phyloP scores from a whole-genome alignment of 192 early-diverging fungal genomes.

The Coemansia sp. region DNA sequence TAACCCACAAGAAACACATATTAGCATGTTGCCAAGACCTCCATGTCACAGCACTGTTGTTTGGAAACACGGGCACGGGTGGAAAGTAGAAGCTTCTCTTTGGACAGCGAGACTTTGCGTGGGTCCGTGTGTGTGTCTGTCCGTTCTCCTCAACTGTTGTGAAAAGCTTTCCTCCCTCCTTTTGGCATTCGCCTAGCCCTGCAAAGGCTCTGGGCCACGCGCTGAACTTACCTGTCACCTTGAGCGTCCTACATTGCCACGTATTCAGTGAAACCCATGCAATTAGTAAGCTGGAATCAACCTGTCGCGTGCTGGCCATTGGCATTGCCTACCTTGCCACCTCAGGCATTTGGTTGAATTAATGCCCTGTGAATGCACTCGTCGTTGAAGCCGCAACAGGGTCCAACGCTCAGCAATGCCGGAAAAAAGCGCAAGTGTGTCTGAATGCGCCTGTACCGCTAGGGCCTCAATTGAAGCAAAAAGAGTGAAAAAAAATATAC shows the following conservation, averaged over 20 bases:
- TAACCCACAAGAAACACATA: not conserved
- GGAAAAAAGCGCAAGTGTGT: not conserved
- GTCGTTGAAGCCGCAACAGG: not conserved
- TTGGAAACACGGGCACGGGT: not conserved
- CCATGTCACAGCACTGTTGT: not conserved
- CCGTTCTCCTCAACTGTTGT: slow-evolving; percentile 1
- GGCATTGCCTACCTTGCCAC: slow-evolving; percentile 23
- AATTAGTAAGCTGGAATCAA: not conserved
- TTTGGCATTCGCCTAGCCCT: not conserved
- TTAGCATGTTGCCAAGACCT: not conserved
- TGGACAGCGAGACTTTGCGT: not conserved
- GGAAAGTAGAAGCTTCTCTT: not conserved
- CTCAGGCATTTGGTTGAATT: slow-evolving; percentile 31
- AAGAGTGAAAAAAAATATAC: not conserved
- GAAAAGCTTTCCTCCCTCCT: not conserved
- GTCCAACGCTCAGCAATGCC: not conserved
- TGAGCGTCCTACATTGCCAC: slow-evolving; percentile 32
- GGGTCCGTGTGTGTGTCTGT: not conserved
- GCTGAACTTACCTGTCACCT: slow-evolving; percentile 34
- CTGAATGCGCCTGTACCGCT: not conserved
- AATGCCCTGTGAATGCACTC: not conserved
- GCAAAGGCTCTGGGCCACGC: not conserved
- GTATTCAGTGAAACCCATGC: not conserved
- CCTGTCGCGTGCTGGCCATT: not conserved
- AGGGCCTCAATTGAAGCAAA: not conserved